A percentile compares a stretch with the other conserved stretches of the same genome.
Evolutionary conservation across 2,329 filamentous ascomycete genomes (phyloP).

Genomic region (Trichoderma cornu-damae): DNA sequence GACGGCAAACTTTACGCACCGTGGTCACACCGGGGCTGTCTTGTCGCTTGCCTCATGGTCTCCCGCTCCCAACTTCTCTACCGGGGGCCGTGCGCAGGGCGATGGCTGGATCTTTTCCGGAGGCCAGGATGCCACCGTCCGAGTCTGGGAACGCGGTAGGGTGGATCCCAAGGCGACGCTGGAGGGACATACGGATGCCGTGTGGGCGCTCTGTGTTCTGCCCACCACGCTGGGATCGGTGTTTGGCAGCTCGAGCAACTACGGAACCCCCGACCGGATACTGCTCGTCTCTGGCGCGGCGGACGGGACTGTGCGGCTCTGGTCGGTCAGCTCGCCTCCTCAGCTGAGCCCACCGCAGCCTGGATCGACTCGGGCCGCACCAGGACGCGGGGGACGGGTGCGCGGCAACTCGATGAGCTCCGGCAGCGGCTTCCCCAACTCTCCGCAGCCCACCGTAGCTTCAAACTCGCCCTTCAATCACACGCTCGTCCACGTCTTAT

Average conservation of each 20-base stretch:
- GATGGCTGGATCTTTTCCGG: slow-evolving; percentile 99
- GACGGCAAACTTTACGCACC: slow-evolving; percentile 87
- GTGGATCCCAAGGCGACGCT: slow-evolving; percentile 94
- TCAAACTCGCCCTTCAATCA: slow-evolving; percentile 83
- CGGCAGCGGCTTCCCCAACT: slow-evolving; percentile 84
- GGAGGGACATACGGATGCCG: slow-evolving; percentile 89
- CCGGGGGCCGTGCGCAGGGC: slow-evolving; percentile 77
- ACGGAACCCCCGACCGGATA: slow-evolving; percentile 78
- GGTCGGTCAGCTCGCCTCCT: slow-evolving; percentile 88
- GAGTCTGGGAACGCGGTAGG: slow-evolving; percentile 90
- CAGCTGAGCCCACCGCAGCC: slow-evolving; percentile 77
- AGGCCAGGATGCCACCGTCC: slow-evolving; percentile 85
- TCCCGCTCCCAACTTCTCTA: slow-evolving; percentile 80
- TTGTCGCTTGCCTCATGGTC: slow-evolving; percentile 84
- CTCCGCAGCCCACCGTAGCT: slow-evolving; percentile 81
- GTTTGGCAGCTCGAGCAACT: slow-evolving; percentile 69
- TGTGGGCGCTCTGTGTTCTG: slow-evolving; percentile 92
- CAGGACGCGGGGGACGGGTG: slow-evolving; percentile 63
- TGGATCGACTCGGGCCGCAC: slow-evolving; percentile 53
- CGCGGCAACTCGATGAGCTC: slow-evolving; percentile 91
- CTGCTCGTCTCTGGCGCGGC: slow-evolving; percentile 87
- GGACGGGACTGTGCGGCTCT: slow-evolving; percentile 86
- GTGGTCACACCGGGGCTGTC: slow-evolving; percentile 87
- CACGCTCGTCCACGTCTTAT: slow-evolving; percentile 81
- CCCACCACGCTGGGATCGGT: slow-evolving; percentile 75